Conservation (phyloP, 2,329 filamentous ascomycete species). For the Sporothrix luriei region DNA sequence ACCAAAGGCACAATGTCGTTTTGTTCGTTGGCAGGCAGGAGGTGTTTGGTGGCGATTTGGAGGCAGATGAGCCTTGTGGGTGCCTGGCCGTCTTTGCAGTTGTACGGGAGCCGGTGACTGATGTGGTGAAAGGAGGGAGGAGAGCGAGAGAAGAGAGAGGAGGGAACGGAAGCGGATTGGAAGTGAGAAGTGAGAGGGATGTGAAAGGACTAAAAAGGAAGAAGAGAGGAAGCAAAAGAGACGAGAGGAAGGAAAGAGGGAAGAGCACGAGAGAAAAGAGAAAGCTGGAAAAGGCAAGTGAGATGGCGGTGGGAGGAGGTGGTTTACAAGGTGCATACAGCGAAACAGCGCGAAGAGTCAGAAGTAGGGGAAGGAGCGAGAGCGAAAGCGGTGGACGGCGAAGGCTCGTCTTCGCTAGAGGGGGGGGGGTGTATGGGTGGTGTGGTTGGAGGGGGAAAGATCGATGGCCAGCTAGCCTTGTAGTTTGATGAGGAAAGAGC, state of each 20-base stretch:
- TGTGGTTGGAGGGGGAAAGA: slow-evolving; percentile 22
- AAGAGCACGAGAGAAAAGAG: slow-evolving; percentile 37
- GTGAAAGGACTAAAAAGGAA: slow-evolving; percentile 40
- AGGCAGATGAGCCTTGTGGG: background rate
- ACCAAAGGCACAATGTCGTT: background rate
- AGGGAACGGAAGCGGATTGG: slow-evolving; percentile 28
- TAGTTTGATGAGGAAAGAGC: slow-evolving; percentile 31
- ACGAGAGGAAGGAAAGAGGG: slow-evolving; percentile 37
- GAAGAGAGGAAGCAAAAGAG: slow-evolving; percentile 39
- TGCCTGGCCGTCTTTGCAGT: slow-evolving; percentile 30
- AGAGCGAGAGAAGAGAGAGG: slow-evolving; percentile 41
- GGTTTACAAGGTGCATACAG: slow-evolving; percentile 30
- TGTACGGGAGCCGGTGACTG: slow-evolving; percentile 31
- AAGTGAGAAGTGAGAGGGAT: slow-evolving; percentile 22
- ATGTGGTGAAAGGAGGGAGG: slow-evolving; percentile 41
- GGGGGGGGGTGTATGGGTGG: slow-evolving; percentile 13
- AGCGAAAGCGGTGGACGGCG: slow-evolving; percentile 30
- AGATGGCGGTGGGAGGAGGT: slow-evolving; percentile 32
- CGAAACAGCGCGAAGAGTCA: slow-evolving; percentile 39
- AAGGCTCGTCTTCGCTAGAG: background rate
- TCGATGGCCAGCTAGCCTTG: slow-evolving; percentile 25
- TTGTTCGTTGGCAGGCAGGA: slow-evolving; percentile 20
- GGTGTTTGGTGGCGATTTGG: background rate
- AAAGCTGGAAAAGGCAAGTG: slow-evolving; percentile 37
- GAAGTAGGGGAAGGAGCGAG: slow-evolving; percentile 16